Base-by-base conservation (phyloP, 139 green algal genomes). In the Coelastrella sp. region DNA sequence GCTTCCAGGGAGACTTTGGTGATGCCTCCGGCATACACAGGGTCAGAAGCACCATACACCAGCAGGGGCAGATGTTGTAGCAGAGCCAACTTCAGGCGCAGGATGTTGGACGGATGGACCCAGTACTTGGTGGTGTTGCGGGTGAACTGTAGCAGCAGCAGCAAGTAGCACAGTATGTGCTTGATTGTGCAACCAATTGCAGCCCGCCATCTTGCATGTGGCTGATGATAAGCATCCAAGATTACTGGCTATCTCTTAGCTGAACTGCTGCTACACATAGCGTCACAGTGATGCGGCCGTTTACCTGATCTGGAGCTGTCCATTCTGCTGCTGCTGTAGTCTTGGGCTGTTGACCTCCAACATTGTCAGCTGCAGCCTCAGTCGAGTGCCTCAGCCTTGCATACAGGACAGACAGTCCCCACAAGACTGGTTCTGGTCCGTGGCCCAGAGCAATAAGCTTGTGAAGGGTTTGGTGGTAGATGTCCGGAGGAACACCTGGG, bases 101-200 rank as follows among this genome's bases (percentile, higher is more conserved):
- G 59, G 45, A 95, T 88, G 84, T 97, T 83, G 0, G 80, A 67
- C 0, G 93, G 90, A 48, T 88, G 85, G 48, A 96, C 82, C 94
- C 94, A 98, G 77, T 93, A 96, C 89, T 98, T 98, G 85, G 89
- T 94, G 4, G 93, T 97, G 50, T 85, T 69, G n/a, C 93, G 79
- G 64, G 75, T 63, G 62, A 96, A 96, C 27, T 87, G 80, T 34
- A 76, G 59, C 35, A 43, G 75, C 75, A 71, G 6, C 57, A 66
- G 23, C 57, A 66, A 41, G n/a, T 27, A 71, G 8, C n/a, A 38
- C 27, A 11, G 11, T 0, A 23, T 57, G 45, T 43, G 62, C 62
- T 11, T 71, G 6, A 5, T 71, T 13, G 6, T 38, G n/a, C n/a
- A n/a, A n/a, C n/a, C n/a, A n/a, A n/a, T n/a, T n/a, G n/a, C n/a